Evolutionary conservation across 164 flowering plant genomes (phyloP).

Genomic region (Annona cherimola): DNA sequence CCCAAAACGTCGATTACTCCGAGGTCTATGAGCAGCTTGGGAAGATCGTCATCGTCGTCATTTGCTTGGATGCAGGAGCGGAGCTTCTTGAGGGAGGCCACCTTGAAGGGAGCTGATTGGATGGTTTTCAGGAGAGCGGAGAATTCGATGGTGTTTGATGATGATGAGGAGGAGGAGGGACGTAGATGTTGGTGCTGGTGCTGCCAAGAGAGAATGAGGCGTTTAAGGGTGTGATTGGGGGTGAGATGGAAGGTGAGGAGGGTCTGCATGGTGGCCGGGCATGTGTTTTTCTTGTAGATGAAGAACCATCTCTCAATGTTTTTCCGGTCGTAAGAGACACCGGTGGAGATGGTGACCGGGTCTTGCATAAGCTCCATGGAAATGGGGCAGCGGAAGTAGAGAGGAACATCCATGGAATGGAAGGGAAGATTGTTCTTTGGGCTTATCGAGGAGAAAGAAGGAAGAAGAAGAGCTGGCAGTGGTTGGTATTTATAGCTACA

Average conservation of each 20-base stretch:
- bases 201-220: conserved; percentile 52
- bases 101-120: conserved; percentile 52
- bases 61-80: conserved; percentile 23
- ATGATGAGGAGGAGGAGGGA: conserved; percentile 5
- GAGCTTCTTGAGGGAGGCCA: conserved; percentile 41
- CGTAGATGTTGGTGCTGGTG: background rate
- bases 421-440: conserved; percentile 6
- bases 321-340: conserved; percentile 56
- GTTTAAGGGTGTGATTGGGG: conserved; percentile 64
- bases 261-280: conserved; percentile 68
- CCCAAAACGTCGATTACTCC: conserved; percentile 46
- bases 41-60: conserved; percentile 32
- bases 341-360: conserved; percentile 67
- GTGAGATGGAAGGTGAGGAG: conserved; percentile 34
- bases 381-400: conserved; percentile 63
- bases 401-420: conserved; percentile 35
- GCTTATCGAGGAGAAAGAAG: background rate
- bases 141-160: conserved; percentile 20
- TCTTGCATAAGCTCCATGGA: conserved; percentile 72
- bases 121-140: conserved; percentile 26
- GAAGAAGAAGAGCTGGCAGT: background rate
- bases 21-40: conserved; percentile 1
- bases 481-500: background rate
- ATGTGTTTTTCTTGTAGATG: conserved; percentile 47
- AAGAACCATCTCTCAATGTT: conserved; percentile 63